These are phyloP conservation scores for Sclerotinia subarctica DNA, from an alignment of 2,329 filamentous ascomycete genomes.

Conservation along the genomic window DNA sequence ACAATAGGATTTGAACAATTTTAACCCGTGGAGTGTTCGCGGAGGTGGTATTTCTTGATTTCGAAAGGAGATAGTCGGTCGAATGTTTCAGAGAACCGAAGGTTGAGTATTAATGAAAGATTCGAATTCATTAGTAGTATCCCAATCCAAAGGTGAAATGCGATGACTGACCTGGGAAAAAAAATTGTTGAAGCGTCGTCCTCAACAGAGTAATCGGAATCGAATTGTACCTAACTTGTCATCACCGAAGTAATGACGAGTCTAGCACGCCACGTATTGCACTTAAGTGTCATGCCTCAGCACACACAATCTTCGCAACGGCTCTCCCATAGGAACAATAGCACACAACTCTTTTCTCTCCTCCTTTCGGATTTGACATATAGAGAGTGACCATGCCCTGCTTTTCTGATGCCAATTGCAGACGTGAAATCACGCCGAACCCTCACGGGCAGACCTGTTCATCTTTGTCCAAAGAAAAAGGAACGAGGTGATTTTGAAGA, in stretches of 20 bases:
- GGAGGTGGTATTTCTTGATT: not conserved
- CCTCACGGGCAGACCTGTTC: constrained; percentile 73
- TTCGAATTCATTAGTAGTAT: constrained; percentile 37
- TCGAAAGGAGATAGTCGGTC: not conserved
- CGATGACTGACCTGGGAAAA: constrained; percentile 32
- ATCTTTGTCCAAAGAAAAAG: constrained; percentile 45
- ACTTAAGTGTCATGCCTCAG: constrained; percentile 72
- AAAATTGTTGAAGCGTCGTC: constrained; percentile 38
- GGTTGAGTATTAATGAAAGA: not conserved
- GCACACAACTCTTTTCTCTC: constrained; percentile 41
- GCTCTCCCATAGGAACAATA: constrained; percentile 76
- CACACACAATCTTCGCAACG: constrained; percentile 89
- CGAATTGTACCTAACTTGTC: constrained; percentile 39
- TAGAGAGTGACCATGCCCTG: constrained; percentile 50
- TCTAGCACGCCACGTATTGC: constrained; percentile 83
- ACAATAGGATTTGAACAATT: not conserved
- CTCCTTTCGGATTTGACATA: constrained; percentile 30
- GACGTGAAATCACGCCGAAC: constrained; percentile 76
- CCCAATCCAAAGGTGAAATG: constrained; percentile 25
- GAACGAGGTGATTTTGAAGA: constrained; percentile 62
- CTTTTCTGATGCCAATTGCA: constrained; percentile 94
- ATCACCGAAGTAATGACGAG: constrained; percentile 30
- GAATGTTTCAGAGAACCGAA: not conserved
- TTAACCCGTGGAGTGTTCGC: not conserved
- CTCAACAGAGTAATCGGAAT: constrained; percentile 42